phyloP scores from a whole-genome alignment of 73 alveolate species.

The Diophrys appendiculata region DNA sequence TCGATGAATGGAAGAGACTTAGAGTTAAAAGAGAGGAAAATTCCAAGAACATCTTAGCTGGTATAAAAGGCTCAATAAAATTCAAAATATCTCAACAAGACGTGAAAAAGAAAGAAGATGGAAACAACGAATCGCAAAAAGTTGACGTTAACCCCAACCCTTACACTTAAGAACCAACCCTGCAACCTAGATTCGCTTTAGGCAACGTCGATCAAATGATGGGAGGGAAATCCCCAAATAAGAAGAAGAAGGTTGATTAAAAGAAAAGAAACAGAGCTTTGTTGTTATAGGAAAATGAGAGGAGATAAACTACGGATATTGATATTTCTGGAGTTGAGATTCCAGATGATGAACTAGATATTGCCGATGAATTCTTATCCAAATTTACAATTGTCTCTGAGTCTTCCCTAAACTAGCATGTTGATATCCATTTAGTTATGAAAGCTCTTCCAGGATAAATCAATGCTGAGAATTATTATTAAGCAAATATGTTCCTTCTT shows the following conservation, averaged over 20 bases:
- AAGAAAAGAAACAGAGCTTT: neutral
- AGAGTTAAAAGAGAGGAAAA: neutral
- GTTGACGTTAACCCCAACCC: too few species aligned
- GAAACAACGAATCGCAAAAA: too few species aligned
- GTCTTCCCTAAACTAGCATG: conserved; percentile 44
- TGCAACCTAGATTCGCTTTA: too few species aligned
- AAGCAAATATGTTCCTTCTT: conserved; percentile 31
- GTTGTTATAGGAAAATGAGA: neutral
- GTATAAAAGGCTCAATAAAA: neutral
- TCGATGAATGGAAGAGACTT: conserved; percentile 12
- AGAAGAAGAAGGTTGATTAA: neutral
- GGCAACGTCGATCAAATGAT: too few species aligned
- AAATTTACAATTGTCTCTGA: conserved; percentile 57
- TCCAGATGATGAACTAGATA: conserved; percentile 19
- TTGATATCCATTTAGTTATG: conserved; percentile 44
- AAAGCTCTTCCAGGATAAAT: conserved; percentile 50
- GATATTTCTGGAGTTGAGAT: conserved; percentile 15
- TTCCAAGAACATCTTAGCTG: neutral
- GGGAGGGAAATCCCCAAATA: too few species aligned
- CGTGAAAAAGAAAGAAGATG: neutral
- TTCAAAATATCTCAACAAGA: neutral
- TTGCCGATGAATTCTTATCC: conserved; percentile 47
- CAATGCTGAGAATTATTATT: conserved; percentile 4
- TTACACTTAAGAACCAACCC: too few species aligned
- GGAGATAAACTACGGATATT: neutral